These are phyloP conservation scores for Tulasnella sp. DNA, from an alignment of 768 basidiomycete genomes.

Conservation along the genomic window DNA sequence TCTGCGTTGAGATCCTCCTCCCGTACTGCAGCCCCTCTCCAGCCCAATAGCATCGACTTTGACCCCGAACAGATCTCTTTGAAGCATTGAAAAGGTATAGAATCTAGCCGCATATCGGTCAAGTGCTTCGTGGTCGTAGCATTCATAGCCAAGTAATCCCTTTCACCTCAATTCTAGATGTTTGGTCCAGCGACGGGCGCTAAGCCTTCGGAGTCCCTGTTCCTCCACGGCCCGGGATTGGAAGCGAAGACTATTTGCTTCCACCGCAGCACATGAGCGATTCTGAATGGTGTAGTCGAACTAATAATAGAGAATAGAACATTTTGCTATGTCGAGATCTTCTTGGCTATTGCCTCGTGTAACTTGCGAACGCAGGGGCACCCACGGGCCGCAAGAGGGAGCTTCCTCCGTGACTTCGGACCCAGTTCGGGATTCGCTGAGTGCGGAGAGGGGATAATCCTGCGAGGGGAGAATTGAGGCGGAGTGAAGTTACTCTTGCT, in stretches of 20 bases:
- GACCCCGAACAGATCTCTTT: too few relatives aligned
- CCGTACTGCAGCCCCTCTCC: not conserved
- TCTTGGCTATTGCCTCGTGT: not conserved
- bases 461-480: not conserved
- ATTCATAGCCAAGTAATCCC: too few relatives aligned
- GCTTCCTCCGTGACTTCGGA: not conserved
- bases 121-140: too few relatives aligned
- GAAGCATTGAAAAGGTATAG: too few relatives aligned
- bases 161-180: not conserved
- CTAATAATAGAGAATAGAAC: not conserved
- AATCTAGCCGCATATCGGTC: too few relatives aligned
- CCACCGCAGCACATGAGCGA: not conserved
- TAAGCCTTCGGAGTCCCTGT: not conserved
- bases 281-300: not conserved
- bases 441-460: not conserved
- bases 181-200: not conserved
- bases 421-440: not conserved
- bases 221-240: not conserved
- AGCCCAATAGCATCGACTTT: not conserved
- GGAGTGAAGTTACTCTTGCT: not conserved
- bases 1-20: not conserved
- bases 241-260: not conserved
- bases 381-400: not conserved
- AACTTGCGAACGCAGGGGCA: not conserved
- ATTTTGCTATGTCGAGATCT: not conserved